Conservation (phyloP, 306 rosid genomes). For the Arachis stenosperma region DNA sequence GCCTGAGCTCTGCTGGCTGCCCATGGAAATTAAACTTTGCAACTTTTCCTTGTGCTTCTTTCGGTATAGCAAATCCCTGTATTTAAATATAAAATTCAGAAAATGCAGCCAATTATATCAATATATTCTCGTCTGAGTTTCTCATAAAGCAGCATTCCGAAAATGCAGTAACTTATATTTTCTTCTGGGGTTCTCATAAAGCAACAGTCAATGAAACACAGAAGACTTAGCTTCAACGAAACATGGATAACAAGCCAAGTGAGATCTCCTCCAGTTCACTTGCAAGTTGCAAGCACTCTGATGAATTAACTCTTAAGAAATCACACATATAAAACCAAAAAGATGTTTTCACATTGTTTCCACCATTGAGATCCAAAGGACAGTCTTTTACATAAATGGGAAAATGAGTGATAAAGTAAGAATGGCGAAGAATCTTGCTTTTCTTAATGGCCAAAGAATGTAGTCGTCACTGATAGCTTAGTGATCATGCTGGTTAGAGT, state of each 20-base stretch:
- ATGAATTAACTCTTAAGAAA: conserved; percentile 2
- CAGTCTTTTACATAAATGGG: conserved; percentile 23
- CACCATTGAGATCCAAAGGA: conserved; percentile 10
- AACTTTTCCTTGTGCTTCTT: conserved; percentile 76
- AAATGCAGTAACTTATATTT: conserved; percentile 5
- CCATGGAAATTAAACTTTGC: conserved; percentile 85
- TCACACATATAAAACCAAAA: conserved; percentile 17
- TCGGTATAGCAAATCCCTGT: conserved; percentile 92
- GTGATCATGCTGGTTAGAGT: conserved; percentile 9
- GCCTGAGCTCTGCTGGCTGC: conserved; percentile 86
- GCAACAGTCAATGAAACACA: conserved; percentile 26
- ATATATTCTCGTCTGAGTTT: conserved; percentile 15
- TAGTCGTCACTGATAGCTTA: conserved; percentile 8
- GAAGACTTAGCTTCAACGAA: conserved; percentile 25
- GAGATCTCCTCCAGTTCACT: conserved; percentile 9
- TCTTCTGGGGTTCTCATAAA: conserved; percentile 23
- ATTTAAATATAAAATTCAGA: conserved; percentile 19
- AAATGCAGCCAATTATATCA: neutral
- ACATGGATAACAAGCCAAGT: neutral
- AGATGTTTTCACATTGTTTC: conserved; percentile 18
- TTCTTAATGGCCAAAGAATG: neutral
- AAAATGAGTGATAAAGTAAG: neutral
- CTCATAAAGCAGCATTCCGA: conserved; percentile 26
- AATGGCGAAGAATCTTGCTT: conserved; percentile 16
- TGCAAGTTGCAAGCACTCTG: neutral